phyloP scores from a whole-genome alignment of 768 basidiomycete species.

The Termitomyces sp. region DNA sequence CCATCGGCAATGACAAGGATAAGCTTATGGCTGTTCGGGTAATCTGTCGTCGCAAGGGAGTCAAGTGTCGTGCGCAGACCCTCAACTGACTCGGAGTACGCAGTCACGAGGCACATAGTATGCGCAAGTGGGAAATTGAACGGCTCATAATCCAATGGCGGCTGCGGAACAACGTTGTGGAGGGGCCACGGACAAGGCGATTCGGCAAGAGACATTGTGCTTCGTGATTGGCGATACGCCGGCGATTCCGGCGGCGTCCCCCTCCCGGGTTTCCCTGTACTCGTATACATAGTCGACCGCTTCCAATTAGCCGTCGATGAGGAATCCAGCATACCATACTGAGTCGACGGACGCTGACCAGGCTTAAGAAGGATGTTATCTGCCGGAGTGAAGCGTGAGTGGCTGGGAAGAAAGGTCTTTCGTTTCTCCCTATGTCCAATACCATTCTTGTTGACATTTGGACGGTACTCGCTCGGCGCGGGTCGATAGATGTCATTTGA shows the following conservation, averaged over 20 bases:
- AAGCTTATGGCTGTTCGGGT: slow-evolving; percentile 95
- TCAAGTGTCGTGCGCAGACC: slow-evolving; percentile 97
- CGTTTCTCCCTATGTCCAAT: slow-evolving; percentile 48
- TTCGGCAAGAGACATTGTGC: slow-evolving; percentile 72
- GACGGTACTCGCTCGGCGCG: slow-evolving; percentile 86
- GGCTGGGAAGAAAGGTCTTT: slow-evolving; percentile 61
- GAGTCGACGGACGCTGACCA: slow-evolving; percentile 52
- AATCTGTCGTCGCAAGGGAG: slow-evolving; percentile 96
- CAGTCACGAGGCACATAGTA: slow-evolving; percentile 94
- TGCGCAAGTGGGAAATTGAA: slow-evolving; percentile 95
- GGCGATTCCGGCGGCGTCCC: slow-evolving; percentile 72
- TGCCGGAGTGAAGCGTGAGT: slow-evolving; percentile 71
- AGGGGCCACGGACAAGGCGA: slow-evolving; percentile 92
- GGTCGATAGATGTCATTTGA: slow-evolving; percentile 92
- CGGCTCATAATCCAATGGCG: slow-evolving; percentile 85
- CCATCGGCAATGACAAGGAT: slow-evolving; percentile 96
- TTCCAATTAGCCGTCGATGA: slow-evolving; percentile 48
- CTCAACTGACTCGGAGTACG: slow-evolving; percentile 95
- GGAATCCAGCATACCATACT: slow-evolving; percentile 63
- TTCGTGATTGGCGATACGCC: slow-evolving; percentile 67
- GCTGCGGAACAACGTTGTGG: slow-evolving; percentile 86
- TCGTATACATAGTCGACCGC: slow-evolving; percentile 48
- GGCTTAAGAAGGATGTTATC: slow-evolving; percentile 48
- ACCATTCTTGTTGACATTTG: slow-evolving; percentile 79
- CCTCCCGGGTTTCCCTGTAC: slow-evolving; percentile 39